phyloP scores from a whole-genome alignment of 208 protist genomes.

The Angomonas desouzai region DNA sequence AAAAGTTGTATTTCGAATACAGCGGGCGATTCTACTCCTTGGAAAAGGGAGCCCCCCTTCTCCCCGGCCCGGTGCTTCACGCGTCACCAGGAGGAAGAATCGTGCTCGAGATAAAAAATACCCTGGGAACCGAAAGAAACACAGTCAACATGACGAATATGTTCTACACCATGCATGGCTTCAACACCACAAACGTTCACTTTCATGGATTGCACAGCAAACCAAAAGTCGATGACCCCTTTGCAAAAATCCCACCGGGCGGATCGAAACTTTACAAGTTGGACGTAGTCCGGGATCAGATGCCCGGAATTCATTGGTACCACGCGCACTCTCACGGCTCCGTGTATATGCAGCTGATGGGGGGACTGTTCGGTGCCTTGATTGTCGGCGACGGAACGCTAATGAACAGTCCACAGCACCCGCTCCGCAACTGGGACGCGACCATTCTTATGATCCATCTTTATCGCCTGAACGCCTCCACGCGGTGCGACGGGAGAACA shows the following conservation, averaged over 20 bases:
- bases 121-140: slow-evolving; percentile 30
- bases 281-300: slow-evolving; percentile 57
- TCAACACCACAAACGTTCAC: slow-evolving; percentile 81
- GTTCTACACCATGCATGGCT: slow-evolving; percentile 59
- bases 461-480: slow-evolving; percentile 52
- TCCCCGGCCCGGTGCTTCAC: slow-evolving; percentile 69
- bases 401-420: slow-evolving; percentile 34
- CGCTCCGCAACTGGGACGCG: slow-evolving; percentile 32
- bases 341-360: slow-evolving; percentile 67
- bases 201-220: slow-evolving; percentile 82
- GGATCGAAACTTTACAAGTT: slow-evolving; percentile 60
- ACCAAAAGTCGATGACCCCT: slow-evolving; percentile 63
- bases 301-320: slow-evolving; percentile 83
- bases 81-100: slow-evolving; percentile 64
- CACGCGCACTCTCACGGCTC: slow-evolving; percentile 82
- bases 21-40: slow-evolving; percentile 58
- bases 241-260: slow-evolving; percentile 39
- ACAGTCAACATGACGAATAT: slow-evolving; percentile 13
- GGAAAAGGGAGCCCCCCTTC: slow-evolving; percentile 26
- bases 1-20: slow-evolving; percentile 58
- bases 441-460: slow-evolving; percentile 67
- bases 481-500: slow-evolving; percentile 51
- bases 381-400: slow-evolving; percentile 55
- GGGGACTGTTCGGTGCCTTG: slow-evolving; percentile 75
- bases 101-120: slow-evolving; percentile 53